Evolutionary conservation across 2,329 filamentous ascomycete species (phyloP).

Genomic region (Chaetomium strumarium): DNA sequence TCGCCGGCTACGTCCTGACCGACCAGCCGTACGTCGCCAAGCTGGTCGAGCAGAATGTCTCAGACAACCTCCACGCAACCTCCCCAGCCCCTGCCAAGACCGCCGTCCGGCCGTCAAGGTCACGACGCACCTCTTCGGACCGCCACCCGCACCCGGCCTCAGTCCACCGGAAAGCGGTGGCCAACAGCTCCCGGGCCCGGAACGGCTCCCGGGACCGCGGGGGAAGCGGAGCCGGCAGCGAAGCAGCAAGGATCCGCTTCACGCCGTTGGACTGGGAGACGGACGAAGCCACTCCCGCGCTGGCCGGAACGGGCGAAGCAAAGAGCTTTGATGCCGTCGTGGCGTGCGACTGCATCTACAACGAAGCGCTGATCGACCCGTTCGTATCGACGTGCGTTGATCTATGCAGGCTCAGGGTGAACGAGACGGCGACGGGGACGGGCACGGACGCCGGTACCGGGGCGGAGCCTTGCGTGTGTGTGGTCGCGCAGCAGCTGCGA

Average conservation of each 20-base stretch:
- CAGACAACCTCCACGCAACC: constrained; percentile 44
- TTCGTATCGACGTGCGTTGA: constrained; percentile 78
- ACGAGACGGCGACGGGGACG: not conserved
- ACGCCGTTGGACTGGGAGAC: constrained; percentile 78
- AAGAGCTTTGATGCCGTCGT: constrained; percentile 65
- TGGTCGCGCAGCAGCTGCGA: constrained; percentile 85
- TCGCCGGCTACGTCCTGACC: constrained; percentile 68
- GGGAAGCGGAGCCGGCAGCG: constrained; percentile 1
- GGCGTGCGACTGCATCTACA: constrained; percentile 94
- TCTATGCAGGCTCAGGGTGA: constrained; percentile 55
- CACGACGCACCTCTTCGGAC: not conserved
- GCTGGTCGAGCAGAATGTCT: constrained; percentile 69
- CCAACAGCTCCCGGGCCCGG: not conserved
- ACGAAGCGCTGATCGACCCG: constrained; percentile 75
- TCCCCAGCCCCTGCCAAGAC: constrained; percentile 6
- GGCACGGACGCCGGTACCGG: not conserved
- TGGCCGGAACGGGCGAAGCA: constrained; percentile 31
- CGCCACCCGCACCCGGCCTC: not conserved
- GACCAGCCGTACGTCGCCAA: constrained; percentile 83
- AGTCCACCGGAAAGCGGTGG: not conserved
- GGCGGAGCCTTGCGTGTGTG: constrained; percentile 56
- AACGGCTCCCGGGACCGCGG: not conserved
- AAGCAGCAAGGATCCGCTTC: constrained; percentile 42
- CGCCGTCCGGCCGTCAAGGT: not conserved
- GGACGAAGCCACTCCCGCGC: constrained; percentile 43